Conservation (phyloP, 2,329 filamentous ascomycete genomes). For the Alternaria tenuissima region DNA sequence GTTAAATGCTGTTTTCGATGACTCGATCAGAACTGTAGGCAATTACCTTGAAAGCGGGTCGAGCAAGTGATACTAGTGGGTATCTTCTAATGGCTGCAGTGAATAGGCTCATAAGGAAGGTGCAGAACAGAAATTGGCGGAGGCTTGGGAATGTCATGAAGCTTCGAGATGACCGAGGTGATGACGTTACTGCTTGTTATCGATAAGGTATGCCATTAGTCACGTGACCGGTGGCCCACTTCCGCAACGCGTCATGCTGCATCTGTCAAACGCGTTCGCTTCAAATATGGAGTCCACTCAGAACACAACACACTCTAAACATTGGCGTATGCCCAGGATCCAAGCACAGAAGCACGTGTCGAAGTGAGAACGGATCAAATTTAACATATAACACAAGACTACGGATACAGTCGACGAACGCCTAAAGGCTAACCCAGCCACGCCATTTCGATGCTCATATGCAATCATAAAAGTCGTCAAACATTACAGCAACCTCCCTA, state of each 20-base stretch:
- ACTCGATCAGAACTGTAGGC: neutral
- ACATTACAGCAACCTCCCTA: slow-evolving; percentile 20
- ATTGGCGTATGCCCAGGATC: neutral
- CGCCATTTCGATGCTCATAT: slow-evolving; percentile 14
- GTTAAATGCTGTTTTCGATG: slow-evolving; percentile 25
- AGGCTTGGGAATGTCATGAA: slow-evolving; percentile 59
- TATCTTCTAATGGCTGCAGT: slow-evolving; percentile 37
- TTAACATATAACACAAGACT: neutral
- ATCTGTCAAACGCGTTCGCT: neutral
- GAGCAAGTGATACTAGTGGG: slow-evolving; percentile 29
- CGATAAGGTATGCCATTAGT: neutral
- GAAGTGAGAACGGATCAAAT: neutral
- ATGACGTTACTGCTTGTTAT: slow-evolving; percentile 35
- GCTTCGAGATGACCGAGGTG: slow-evolving; percentile 38
- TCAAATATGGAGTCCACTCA: neutral
- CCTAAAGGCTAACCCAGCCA: neutral
- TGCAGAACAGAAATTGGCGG: slow-evolving; percentile 52
- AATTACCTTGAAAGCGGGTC: slow-evolving; percentile 23
- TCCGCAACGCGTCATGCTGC: neutral
- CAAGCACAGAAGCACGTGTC: neutral
- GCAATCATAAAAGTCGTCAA: slow-evolving; percentile 22
- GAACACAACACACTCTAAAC: neutral
- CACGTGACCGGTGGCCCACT: neutral
- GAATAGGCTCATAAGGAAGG: slow-evolving; percentile 48
- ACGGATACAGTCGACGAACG: neutral